Conservation (phyloP, 2,329 filamentous ascomycete genomes). For the Ophiostoma fasciatum region DNA sequence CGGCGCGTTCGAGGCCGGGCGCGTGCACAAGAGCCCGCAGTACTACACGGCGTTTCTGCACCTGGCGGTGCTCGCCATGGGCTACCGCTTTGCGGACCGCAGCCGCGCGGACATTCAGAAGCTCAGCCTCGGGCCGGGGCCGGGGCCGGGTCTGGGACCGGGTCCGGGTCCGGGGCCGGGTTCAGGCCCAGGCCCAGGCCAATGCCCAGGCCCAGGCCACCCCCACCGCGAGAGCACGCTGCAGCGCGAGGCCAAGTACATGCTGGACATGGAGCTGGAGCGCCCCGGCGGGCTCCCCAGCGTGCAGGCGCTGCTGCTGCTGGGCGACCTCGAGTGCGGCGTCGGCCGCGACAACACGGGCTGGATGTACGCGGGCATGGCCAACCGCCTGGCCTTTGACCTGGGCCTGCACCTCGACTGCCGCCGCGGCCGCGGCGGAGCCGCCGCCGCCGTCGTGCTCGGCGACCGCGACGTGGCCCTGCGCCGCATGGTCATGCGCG, state of each 20-base stretch:
- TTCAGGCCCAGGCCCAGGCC: no score
- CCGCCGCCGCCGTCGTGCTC: conserved; percentile 20
- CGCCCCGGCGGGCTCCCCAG: conserved; percentile 24
- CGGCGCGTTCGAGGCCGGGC: conserved; percentile 32
- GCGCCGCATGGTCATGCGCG: conserved; percentile 34
- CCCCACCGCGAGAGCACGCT: conserved; percentile 35
- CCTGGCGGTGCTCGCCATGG: conserved; percentile 35
- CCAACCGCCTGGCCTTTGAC: conserved; percentile 30
- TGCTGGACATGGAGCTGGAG: conserved; percentile 38
- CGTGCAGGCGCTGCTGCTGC: conserved; percentile 7
- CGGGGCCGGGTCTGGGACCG: no score
- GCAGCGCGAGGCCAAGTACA: conserved; percentile 37
- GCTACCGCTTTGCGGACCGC: conserved; percentile 35
- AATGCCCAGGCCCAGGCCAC: no score
- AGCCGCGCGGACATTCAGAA: conserved; percentile 31
- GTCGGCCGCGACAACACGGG: conserved; percentile 37
- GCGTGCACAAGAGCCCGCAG: conserved; percentile 27
- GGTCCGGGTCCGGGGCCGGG: no score
- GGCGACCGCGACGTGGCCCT: conserved; percentile 31
- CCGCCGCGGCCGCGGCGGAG: conserved; percentile 12
- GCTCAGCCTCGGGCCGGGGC: conserved; percentile 28
- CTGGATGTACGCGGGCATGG: conserved; percentile 37
- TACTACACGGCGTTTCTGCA: conserved; percentile 39
- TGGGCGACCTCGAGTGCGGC: conserved; percentile 38
- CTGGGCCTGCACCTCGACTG: conserved; percentile 34